Base-by-base conservation (phyloP, 768 basidiomycete species). In the Psilocybe sp. region DNA sequence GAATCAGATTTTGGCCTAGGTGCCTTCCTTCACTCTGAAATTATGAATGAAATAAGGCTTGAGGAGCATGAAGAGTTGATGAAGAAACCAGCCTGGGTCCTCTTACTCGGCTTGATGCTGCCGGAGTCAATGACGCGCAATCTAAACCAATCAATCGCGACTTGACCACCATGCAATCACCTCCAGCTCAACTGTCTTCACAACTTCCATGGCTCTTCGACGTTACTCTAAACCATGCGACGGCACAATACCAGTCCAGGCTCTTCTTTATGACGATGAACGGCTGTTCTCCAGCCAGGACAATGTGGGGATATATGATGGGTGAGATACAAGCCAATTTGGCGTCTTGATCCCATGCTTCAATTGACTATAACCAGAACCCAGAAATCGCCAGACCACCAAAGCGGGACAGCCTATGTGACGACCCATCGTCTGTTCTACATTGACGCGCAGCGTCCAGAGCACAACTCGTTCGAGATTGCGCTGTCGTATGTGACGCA, bases 381-480 rank as follows among this genome's bases (percentile, higher is more conserved):
- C 49, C 87, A 92, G 75, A 96, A 96, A 70, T 77, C 90, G 4
- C 73, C 79, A n/a, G 73, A 78, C 32, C 87, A 95, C 61, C 91
- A 93, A 66, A 69, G 78, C 40, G 91, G 94, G 20, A 78, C 79
- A 0, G 65, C 89, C 3, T 74, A 87, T 61, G 73, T 89, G 32
- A 89, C 95, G 0, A 87, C 84, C 1, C 91, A 95, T 62, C 85
- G 95, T 31, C 69, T 98, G 0, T 85, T 98, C 72, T 94, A 89
- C 70, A 74, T 92, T 54, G 80, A 89, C 61, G 57, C 66, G 28
- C 62, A 71, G 31, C 70, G 78, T 44, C 66, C 80, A 14, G 64
- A 60, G n/a, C 63, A 69, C 1, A 67, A 77, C 35, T 94, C 92
- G 0, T 85, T 93, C 59, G 72, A 76, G 11, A 61, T 96, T 52